Base-by-base conservation (phyloP, 352 stramenopile species). In the Pythium coloratum region DNA sequence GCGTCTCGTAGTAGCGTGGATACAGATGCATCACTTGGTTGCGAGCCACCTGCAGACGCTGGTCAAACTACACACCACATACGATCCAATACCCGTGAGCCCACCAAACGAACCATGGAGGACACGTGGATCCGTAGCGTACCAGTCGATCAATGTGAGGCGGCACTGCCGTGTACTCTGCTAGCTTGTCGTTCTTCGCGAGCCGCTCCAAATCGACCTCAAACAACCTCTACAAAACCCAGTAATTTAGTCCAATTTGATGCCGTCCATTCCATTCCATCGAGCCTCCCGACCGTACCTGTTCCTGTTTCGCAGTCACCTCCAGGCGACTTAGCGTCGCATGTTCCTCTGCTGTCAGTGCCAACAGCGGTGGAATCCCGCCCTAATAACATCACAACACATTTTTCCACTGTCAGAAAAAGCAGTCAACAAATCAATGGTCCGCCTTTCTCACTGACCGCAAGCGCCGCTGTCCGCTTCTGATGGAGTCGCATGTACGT, bases 1-100 rank as follows among this genome's bases (percentile, higher is more conserved):
- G 77, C 2, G 64, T 62, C 40, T 90, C 73, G 64, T 87, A 93
- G 60, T 80, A 87, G 12, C 76, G 73, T 20, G 82, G 69, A 67
- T 93, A 93, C 40, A 91, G 71, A 33, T 79, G 82, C 58, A 78
- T 78, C 33, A 86, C 75, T 55, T 90, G 78, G 71, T 93, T 89
- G 18, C 70, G 73, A 38, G 78, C 82, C 34, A 76, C 72, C 10
- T 71, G 64, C n/a, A 84, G 33, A 67, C 75, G 76, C 13, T 66
- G 61, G 8, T 79, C 66, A 47, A 82, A 84, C 80, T 89, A 36
- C 4, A 30, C 28, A 30, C 2, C 28, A 30, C 28, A 30, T 5
- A 30, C 28, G 28, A 30, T 30, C 28, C 28, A 30, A 30, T 5
- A 5, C 28, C 2, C 28, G 28, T 30, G 28, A 30, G 28, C 28